phyloP scores from a whole-genome alignment of 495 filamentous ascomycete species.

The Aspergillus leporis region DNA sequence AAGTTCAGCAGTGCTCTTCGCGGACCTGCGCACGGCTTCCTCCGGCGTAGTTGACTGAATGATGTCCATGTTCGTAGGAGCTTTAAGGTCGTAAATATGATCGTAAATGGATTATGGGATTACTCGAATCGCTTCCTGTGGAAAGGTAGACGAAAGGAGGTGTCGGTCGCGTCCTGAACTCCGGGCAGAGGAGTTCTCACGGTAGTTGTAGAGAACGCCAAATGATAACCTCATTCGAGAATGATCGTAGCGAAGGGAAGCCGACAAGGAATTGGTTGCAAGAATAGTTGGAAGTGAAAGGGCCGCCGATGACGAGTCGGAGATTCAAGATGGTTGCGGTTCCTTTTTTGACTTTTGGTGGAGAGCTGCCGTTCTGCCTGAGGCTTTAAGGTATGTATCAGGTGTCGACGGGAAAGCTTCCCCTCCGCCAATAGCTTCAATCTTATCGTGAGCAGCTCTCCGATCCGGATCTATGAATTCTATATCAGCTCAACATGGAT shows the following conservation, averaged over 20 bases:
- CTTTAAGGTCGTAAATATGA: slow-evolving; percentile 12
- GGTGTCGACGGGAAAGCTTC: slow-evolving; percentile 8
- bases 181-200: background rate
- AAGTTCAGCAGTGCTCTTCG: slow-evolving; percentile 69
- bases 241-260: background rate
- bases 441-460: slow-evolving; percentile 5
- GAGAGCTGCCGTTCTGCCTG: slow-evolving; percentile 21
- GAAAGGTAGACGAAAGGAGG: background rate
- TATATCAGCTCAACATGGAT: slow-evolving; percentile 34
- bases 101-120: background rate
- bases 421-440: slow-evolving; percentile 3
- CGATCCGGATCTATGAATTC: background rate
- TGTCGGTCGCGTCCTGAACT: slow-evolving; percentile 13
- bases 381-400: slow-evolving; percentile 17
- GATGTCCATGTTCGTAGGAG: slow-evolving; percentile 33
- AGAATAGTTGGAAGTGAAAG: slow-evolving; percentile 3
- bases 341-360: slow-evolving; percentile 24
- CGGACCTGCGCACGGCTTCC: slow-evolving; percentile 55
- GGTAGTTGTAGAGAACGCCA: background rate
- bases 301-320: slow-evolving; percentile 2
- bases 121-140: background rate
- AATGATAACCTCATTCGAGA: slow-evolving; percentile 2
- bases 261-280: background rate
- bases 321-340: slow-evolving; percentile 1
- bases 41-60: slow-evolving; percentile 36